Conservation (phyloP, 495 filamentous ascomycete species). For the Apiosordaria backusii region DNA sequence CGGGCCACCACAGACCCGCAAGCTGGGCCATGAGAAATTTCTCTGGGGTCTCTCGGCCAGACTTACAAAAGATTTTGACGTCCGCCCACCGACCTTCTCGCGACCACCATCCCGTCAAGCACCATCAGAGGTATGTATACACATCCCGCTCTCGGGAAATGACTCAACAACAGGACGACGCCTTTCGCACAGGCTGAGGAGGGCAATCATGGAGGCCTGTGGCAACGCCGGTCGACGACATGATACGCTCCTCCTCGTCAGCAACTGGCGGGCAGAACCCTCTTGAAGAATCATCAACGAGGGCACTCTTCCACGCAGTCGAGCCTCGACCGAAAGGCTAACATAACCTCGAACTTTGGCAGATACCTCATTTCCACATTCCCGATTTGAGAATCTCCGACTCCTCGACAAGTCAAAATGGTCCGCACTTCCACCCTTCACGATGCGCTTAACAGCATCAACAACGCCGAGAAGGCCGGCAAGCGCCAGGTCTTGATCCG, state of each 20-base stretch:
- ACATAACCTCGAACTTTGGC: slow-evolving; percentile 41
- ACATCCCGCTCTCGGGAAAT: slow-evolving; percentile 25
- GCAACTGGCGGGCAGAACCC: slow-evolving; percentile 89
- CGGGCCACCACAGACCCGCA: slow-evolving; percentile 26
- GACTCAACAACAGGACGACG: slow-evolving; percentile 34
- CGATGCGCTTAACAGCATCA: slow-evolving; percentile 98
- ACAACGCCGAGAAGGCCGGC: slow-evolving; percentile 99
- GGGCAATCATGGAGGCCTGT: slow-evolving; percentile 40
- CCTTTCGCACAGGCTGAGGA: slow-evolving; percentile 49
- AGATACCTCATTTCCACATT: slow-evolving; percentile 72
- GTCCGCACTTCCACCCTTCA: slow-evolving; percentile 97
- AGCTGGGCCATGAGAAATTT: background rate
- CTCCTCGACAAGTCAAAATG: slow-evolving; percentile 67
- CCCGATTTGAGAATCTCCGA: slow-evolving; percentile 75
- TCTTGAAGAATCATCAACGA: slow-evolving; percentile 47
- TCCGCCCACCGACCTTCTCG: slow-evolving; percentile 12
- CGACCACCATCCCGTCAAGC: slow-evolving; percentile 15
- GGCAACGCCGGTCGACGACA: slow-evolving; percentile 7
- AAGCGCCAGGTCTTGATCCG: slow-evolving; percentile 98
- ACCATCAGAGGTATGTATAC: slow-evolving; percentile 40
- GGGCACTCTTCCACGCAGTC: slow-evolving; percentile 89
- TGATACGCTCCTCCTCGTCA: slow-evolving; percentile 73
- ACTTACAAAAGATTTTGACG: background rate
- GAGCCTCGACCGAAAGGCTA: slow-evolving; percentile 73
- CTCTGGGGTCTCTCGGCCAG: slow-evolving; percentile 3